These are phyloP conservation scores for Coniferiporia sulphurascens DNA, from an alignment of 1,284 basidiomycete genomes.

Conservation along the genomic window DNA sequence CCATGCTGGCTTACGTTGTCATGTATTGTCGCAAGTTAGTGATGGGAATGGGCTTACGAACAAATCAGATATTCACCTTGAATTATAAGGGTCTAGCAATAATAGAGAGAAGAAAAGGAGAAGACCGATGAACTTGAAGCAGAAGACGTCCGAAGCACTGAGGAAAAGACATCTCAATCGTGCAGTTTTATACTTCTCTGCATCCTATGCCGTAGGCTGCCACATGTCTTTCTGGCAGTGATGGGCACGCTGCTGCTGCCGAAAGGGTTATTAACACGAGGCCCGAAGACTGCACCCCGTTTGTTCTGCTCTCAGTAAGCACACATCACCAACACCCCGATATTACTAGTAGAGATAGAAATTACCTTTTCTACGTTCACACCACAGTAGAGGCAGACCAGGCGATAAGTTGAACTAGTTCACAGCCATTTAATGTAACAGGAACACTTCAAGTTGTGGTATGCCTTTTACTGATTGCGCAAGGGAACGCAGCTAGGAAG, in stretches of 20 bases:
- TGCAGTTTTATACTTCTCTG: slow-evolving; percentile 2
- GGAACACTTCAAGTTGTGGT: not conserved
- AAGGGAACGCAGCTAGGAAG: too few relatives aligned
- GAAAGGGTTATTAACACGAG: slow-evolving; percentile 9
- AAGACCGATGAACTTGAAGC: slow-evolving; percentile 7
- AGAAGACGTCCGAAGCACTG: slow-evolving; percentile 9
- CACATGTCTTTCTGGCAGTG: not conserved
- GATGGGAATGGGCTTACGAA: slow-evolving; percentile 13
- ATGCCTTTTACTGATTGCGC: not conserved
- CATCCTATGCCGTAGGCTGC: not conserved
- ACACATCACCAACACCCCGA: slow-evolving; percentile 1
- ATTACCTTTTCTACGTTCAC: slow-evolving; percentile 1
- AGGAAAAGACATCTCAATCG: not conserved
- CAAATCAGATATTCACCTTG: slow-evolving; percentile 1
- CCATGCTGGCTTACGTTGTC: slow-evolving; percentile 37
- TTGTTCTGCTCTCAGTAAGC: not conserved
- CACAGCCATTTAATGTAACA: not conserved
- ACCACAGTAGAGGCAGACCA: not conserved
- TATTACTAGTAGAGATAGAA: not conserved
- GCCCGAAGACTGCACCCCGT: not conserved
- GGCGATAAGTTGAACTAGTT: not conserved
- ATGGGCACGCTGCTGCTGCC: slow-evolving; percentile 1
- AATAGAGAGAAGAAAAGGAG: slow-evolving; percentile 11
- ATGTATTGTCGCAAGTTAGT: not conserved
- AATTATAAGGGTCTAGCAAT: slow-evolving; percentile 17